Evolutionary conservation across 371 early-diverging fungal species (phyloP), one percentile per base, ranked within the genome.

Genomic region (Mucor irregularis): DNA sequence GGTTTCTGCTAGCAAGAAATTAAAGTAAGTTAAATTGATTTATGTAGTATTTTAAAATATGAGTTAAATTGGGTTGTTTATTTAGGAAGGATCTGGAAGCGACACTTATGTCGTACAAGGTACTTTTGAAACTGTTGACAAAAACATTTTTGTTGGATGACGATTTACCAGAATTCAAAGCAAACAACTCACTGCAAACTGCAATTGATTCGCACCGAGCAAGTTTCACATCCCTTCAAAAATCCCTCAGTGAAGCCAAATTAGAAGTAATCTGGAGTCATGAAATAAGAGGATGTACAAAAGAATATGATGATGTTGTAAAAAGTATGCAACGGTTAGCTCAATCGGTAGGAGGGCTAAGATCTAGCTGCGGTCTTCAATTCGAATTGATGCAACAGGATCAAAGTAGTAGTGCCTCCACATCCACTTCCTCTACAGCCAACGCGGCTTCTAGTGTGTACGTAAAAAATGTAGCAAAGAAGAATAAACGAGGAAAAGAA

Each of bases 101-200:
- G 6, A 81, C 86, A 2, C 53, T 89, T 17, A 53, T 56, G n/a
- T 84, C 86, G 5, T 82, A 84, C 61, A 59, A 75, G 14, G 58
- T 79, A 1, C 58, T 85, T 11, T 62, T 87, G 52, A 81, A 82
- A 54, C 61, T 83, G 16, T 51, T 87, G 37, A 84, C 85, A 17
- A 86, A 86, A 62, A 85, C 86, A 1, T 89, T 89, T 45, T 62
- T 89, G 16, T 54, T 89, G 40, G 89, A 87, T 53, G 74, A 74
- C 7, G 79, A 81, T 52, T 55, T 78, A 7, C 76, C 86, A 19
- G 72, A 82, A 53, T 75, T 79, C 51, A 62, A 71, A 29, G 69
- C 80, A n/a, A 74, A 80, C 29, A 53, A 56, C 19, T 68, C 80
- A 5, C 62, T 83, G 6, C 80, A 82, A 60, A 65, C 76, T 7